Evolutionary conservation across 257 asterid species (phyloP), one percentile per base, ranked within the genome.

Genomic region (Jacaranda copaia): DNA sequence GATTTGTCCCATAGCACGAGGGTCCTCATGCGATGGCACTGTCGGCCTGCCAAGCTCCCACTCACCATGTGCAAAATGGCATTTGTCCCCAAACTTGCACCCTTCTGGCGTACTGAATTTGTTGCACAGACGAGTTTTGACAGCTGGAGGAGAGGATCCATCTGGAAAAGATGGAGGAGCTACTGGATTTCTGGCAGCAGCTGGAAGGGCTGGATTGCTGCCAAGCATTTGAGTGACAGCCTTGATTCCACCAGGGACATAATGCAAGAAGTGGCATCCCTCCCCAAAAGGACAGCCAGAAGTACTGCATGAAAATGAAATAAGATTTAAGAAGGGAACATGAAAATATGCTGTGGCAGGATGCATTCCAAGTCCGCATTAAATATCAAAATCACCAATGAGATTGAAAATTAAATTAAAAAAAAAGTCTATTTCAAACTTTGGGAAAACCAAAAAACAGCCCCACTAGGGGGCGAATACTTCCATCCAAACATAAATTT

Each of bases 241-340:
- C 82, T 92, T 92, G 55, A 92, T 83, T 75, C 96, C 97, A 8
- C 97, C 97, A 9, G 97, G 94, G n/a, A 92, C 92, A 15, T 87
- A 87, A 79, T 92, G 97, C 87, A 90, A 62, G 81, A 92, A 92
- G 84, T 92, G 96, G 89, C 97, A 92, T 52, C 86, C 82, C 80
- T 92, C 97, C 48, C 97, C 97, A 48, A 90, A 92, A 35, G 91
- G 96, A 77, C 97, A 91, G 20, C 97, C 97, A 53, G 95, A 85
- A 68, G 89, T 63, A 81, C 95, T 90, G 96, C 88, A 77, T 13
- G 61, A 63, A 61, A 60, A 59, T 59, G 40, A 53, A 49, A 20
- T 25, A 0, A 25, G 2, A 25, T 25, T 75, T 39, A 76, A 45
- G 42, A 20, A 25, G 32, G 2, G 32, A 9, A 20, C 40, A 6